Evolutionary conservation across 139 green algal genomes (phyloP).

Genomic region (Chara braunii): DNA sequence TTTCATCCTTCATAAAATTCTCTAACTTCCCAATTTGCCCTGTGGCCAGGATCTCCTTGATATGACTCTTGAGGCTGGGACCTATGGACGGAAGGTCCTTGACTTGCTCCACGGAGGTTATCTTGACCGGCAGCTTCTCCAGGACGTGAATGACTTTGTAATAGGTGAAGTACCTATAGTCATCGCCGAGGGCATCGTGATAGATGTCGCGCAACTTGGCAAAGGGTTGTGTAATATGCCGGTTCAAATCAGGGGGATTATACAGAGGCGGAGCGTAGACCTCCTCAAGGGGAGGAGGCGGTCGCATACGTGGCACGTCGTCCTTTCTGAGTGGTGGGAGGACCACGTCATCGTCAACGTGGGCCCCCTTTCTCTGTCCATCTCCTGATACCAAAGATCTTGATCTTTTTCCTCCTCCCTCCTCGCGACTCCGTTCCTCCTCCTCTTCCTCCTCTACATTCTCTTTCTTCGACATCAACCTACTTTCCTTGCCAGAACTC

Average conservation of each 20-base stretch:
- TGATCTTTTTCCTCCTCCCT: conserved; percentile 1
- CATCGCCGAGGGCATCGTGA: conserved; percentile 24
- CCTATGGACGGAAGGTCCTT: conserved; percentile 34
- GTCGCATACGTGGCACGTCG: neutral
- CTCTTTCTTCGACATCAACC: neutral
- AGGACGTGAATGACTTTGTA: conserved; percentile 33
- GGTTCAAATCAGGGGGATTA: conserved; percentile 12
- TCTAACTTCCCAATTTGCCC: conserved; percentile 11
- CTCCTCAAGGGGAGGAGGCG: neutral
- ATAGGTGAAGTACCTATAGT: conserved; percentile 28
- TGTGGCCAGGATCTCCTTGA: conserved; percentile 22
- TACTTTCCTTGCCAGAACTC: neutral
- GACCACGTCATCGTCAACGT: neutral
- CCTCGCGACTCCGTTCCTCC: neutral
- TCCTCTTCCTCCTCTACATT: neutral
- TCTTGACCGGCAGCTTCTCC: conserved; percentile 30
- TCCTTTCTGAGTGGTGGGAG: neutral
- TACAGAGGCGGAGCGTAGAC: conserved; percentile 9
- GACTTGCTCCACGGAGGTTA: conserved; percentile 19
- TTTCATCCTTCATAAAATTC: conserved; percentile 28
- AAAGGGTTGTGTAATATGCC: neutral
- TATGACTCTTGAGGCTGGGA: conserved; percentile 5
- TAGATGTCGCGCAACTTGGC: conserved; percentile 32
- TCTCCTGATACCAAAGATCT: neutral
- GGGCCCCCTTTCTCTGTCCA: neutral